Conservation (phyloP, 371 early-diverging fungal genomes). For the Rhizopus delemar region DNA sequence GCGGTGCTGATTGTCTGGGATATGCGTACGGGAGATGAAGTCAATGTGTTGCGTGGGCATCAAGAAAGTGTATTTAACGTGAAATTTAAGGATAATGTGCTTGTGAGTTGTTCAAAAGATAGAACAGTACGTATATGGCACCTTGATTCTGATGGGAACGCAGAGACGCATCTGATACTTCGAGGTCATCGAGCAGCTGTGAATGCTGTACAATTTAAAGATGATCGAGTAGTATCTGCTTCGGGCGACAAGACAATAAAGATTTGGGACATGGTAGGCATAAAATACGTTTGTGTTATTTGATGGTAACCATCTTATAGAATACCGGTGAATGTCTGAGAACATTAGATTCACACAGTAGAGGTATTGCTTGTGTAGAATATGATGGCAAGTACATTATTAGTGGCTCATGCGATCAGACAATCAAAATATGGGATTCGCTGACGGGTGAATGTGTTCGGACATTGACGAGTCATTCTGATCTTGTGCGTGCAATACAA, state of each 20-base stretch:
- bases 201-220: slow-evolving; percentile 74
- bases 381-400: slow-evolving; percentile 90
- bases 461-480: slow-evolving; percentile 71
- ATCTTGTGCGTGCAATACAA: slow-evolving; percentile 78
- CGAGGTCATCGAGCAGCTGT: slow-evolving; percentile 67
- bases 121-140: slow-evolving; percentile 82
- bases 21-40: slow-evolving; percentile 62
- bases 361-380: slow-evolving; percentile 95
- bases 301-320: too few species aligned
- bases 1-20: slow-evolving; percentile 80
- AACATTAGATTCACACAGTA: slow-evolving; percentile 63
- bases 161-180: slow-evolving; percentile 66
- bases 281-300: too few species aligned
- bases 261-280: slow-evolving; percentile 66
- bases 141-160: slow-evolving; percentile 52
- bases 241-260: slow-evolving; percentile 80
- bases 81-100: slow-evolving; percentile 58
- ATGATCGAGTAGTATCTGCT: slow-evolving; percentile 68
- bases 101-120: slow-evolving; percentile 88
- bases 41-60: slow-evolving; percentile 66
- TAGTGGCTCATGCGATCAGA: slow-evolving; percentile 94
- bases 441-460: slow-evolving; percentile 33
- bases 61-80: slow-evolving; percentile 70
- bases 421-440: slow-evolving; percentile 94
- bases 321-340: slow-evolving; percentile 60